Evolutionary conservation across 2,329 filamentous ascomycete genomes (phyloP).

Genomic region (Chrysosporium queenslandicum): DNA sequence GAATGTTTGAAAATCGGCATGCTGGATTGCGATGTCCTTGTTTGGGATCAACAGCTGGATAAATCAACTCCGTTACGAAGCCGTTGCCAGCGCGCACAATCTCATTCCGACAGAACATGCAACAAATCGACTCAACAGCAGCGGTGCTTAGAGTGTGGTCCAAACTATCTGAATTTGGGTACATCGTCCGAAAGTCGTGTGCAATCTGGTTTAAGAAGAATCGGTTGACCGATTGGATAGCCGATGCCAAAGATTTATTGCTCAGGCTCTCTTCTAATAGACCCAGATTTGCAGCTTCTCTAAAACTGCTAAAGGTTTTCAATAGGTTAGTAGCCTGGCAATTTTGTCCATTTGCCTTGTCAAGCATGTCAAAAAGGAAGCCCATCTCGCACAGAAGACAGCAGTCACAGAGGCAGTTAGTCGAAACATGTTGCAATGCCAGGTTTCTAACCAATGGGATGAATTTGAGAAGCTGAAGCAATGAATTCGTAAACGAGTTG

Average conservation of each 20-base stretch:
- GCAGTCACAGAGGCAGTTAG: constrained; percentile 67
- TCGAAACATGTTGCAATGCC: constrained; percentile 78
- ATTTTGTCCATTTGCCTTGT: constrained; percentile 86
- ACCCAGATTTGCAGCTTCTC: constrained; percentile 65
- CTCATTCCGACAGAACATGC: constrained; percentile 78
- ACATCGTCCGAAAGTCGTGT: constrained; percentile 62
- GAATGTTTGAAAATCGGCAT: constrained; percentile 68
- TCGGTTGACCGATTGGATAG: constrained; percentile 76
- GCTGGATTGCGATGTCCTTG: constrained; percentile 37
- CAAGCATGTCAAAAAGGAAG: constrained; percentile 94
- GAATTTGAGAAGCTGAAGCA: constrained; percentile 85
- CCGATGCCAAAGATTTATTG: constrained; percentile 61
- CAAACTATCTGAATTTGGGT: constrained; percentile 52
- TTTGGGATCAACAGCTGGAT: constrained; percentile 54
- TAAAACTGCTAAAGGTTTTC: constrained; percentile 74
- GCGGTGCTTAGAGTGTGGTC: constrained; percentile 52
- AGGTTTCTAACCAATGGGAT: constrained; percentile 80
- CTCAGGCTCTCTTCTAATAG: constrained; percentile 75
- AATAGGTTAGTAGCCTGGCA: constrained; percentile 94
- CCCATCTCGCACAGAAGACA: constrained; percentile 91
- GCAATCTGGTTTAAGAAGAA: constrained; percentile 77
- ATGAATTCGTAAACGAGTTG: constrained; percentile 89
- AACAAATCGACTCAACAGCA: constrained; percentile 54
- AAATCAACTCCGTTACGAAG: constrained; percentile 76
- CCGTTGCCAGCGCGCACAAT: constrained; percentile 68